phyloP scores from a whole-genome alignment of 768 basidiomycete species.

The Hypsizygus marmoreus region DNA sequence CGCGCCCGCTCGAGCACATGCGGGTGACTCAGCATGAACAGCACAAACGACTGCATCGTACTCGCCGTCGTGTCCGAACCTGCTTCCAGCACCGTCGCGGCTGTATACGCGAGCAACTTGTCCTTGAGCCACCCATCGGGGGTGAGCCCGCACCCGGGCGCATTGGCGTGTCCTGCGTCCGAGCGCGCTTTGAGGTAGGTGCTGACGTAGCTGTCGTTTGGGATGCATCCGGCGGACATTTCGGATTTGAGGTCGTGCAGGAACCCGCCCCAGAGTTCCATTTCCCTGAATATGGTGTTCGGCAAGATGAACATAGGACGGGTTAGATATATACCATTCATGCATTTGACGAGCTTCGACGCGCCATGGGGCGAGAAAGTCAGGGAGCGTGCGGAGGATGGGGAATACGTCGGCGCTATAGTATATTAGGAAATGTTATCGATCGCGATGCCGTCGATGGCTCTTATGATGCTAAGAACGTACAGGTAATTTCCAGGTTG shows the following conservation, averaged over 20 bases:
- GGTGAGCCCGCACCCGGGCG: constrained; percentile 26
- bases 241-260: constrained; percentile 23
- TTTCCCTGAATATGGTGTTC: constrained; percentile 20
- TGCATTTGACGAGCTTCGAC: constrained; percentile 25
- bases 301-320: neutral
- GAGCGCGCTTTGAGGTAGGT: constrained; percentile 23
- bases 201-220: constrained; percentile 21
- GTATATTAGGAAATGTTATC: too few relatives aligned
- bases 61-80: constrained; percentile 30
- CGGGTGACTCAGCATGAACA: constrained; percentile 29
- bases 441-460: too few relatives aligned
- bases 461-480: too few relatives aligned
- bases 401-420: constrained; percentile 26
- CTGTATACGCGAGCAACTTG: constrained; percentile 28
- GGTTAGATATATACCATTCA: constrained; percentile 18
- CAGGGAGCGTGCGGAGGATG: constrained; percentile 25
- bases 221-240: constrained; percentile 19
- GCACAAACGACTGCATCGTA: constrained; percentile 26
- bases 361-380: constrained; percentile 27
- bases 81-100: constrained; percentile 29
- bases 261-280: constrained; percentile 27
- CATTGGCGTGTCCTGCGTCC: constrained; percentile 20
- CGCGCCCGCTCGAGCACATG: constrained; percentile 22
- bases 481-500: constrained; percentile 29
- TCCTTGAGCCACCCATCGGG: constrained; percentile 31